Base-by-base conservation (phyloP, 2,329 filamentous ascomycete species). In the Incumbomyces delicatus region DNA sequence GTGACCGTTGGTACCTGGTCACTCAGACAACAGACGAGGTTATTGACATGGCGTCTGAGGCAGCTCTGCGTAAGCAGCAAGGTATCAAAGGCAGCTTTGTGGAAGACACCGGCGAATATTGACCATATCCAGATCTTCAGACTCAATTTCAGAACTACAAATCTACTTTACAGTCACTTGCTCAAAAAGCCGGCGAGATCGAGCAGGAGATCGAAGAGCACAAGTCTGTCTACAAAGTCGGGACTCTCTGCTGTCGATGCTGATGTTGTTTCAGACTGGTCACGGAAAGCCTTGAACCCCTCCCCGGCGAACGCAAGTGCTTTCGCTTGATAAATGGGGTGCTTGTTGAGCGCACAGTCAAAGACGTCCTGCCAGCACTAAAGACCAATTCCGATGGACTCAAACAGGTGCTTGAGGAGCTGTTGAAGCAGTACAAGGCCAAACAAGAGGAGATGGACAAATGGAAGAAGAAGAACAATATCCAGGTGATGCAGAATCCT, bases 261-360 rank as follows among this genome's bases (percentile, higher is more conserved):
- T 47, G 27, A 47, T 53, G 53, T 57, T 34, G 8, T 52, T 54
- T 20, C 52, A 96, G 92, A 67, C 85, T 96, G 55, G 92, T 98
- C 30, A 78, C 96, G 43, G 90, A 96, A 63, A 96, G 90, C 2
- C 71, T 98, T 53, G 77, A 83, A 50, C 89, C 89, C 38, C 77
- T 96, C 18, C 75, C 86, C 1, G 77, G 75, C 53, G 85, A 94
- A 56, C 85, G 92, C 60, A 98, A 95, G 72, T 96, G 90, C 70
- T 98, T 96, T 70, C 89, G 92, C 58, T 87, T 98, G 78, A 94
- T 98, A 66, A 96, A 98, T 66, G 92, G 92, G 38, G 89, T 96
- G 18, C 72, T 98, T 49, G 87, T 95, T 45, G 92, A 98, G 72
- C 78, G 89, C 57, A 96, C 90, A 13, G 87, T 98, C 57, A 77